Percentiles rank a stretch among this genome's conserved stretches.
phyloP scores from a whole-genome alignment of 1,284 basidiomycete genomes.

The Boletus hoseneyae region DNA sequence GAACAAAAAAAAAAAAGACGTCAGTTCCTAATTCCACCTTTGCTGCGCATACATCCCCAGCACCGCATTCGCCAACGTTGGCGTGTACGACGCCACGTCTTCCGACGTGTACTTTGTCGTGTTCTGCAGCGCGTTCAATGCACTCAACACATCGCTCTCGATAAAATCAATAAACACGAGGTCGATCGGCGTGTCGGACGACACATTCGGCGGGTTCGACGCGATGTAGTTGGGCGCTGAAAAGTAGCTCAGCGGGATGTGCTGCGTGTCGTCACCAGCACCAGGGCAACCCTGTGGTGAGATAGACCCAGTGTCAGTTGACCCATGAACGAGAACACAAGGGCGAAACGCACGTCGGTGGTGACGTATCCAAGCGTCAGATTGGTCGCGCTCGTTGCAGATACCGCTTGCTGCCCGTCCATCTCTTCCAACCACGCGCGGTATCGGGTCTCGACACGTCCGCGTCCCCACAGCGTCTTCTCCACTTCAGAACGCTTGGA shows the following conservation, averaged over 20 bases:
- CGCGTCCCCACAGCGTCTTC: constrained; percentile 43
- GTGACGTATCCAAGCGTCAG: constrained; percentile 75
- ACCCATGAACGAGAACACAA: neutral
- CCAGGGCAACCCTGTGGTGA: constrained; percentile 58
- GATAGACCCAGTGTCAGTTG: too few species aligned
- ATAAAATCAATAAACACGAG: constrained; percentile 72
- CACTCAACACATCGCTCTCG: constrained; percentile 45
- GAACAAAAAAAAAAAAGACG: too few species aligned
- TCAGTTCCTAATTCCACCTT: constrained; percentile 50
- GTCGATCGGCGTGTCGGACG: constrained; percentile 53
- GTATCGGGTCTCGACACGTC: constrained; percentile 52
- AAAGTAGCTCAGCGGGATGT: constrained; percentile 57
- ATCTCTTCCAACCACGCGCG: constrained; percentile 55
- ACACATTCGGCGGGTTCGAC: constrained; percentile 51
- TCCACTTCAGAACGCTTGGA: constrained; percentile 37
- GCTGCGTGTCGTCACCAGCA: constrained; percentile 64
- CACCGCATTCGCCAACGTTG: constrained; percentile 46
- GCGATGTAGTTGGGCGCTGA: constrained; percentile 53
- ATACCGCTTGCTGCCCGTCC: constrained; percentile 33
- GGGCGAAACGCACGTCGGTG: constrained; percentile 47
- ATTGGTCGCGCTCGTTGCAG: constrained; percentile 33
- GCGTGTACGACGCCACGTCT: constrained; percentile 53
- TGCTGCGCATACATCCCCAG: constrained; percentile 60
- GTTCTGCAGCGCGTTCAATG: constrained; percentile 56
- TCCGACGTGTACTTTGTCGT: constrained; percentile 45